These are phyloP conservation scores for Phalaenopsis aphrodite DNA, from an alignment of 106 monocot species.

Conservation along the genomic window DNA sequence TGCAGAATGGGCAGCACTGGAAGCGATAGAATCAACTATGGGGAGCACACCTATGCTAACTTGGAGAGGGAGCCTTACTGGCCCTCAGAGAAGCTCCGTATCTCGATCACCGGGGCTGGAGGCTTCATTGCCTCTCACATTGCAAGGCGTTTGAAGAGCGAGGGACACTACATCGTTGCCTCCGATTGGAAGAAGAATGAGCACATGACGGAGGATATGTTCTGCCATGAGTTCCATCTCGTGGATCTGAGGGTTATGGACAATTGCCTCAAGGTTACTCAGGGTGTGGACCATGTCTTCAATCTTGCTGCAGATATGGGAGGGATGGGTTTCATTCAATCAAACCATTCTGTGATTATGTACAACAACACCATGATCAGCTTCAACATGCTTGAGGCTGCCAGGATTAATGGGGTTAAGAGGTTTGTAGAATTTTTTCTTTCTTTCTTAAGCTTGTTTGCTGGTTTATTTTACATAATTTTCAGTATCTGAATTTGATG, in stretches of 20 bases:
- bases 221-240: conserved; percentile 86
- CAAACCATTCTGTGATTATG: conserved; percentile 92
- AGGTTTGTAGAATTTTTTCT: conserved; percentile 30
- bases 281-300: conserved; percentile 60
- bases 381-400: conserved; percentile 89
- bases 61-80: conserved; percentile 84
- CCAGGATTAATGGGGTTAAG: conserved; percentile 81
- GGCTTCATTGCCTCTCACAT: conserved; percentile 93
- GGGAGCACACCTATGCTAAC: conserved; percentile 70
- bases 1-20: conserved; percentile 36
- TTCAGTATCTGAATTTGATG: neutral
- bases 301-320: conserved; percentile 95
- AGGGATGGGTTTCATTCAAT: conserved; percentile 71
- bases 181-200: conserved; percentile 99
- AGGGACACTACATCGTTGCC: conserved; percentile 89
- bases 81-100: conserved; percentile 64
- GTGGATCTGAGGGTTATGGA: conserved; percentile 90
- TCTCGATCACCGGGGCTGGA: conserved; percentile 78
- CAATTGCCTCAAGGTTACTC: conserved; percentile 78
- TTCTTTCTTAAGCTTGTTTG: neutral
- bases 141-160: conserved; percentile 77
- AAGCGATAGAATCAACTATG: conserved; percentile 27
- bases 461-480: neutral
- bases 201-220: conserved; percentile 92
- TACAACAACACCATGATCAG: conserved; percentile 98